These are phyloP conservation scores for Pulveroboletus sp. DNA, from an alignment of 768 basidiomycete species.

Conservation along the genomic window DNA sequence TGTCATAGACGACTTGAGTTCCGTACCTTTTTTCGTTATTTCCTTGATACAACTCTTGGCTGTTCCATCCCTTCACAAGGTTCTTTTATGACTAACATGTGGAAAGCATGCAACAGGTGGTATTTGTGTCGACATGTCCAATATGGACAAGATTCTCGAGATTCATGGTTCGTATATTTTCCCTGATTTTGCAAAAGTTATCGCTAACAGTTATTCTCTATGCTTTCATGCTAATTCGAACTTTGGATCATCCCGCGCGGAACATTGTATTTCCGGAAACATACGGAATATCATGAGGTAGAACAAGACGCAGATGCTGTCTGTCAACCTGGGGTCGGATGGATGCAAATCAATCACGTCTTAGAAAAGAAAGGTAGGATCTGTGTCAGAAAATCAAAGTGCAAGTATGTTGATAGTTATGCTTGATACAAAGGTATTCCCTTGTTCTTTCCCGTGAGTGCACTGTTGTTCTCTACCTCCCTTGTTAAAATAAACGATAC, in stretches of 20 bases:
- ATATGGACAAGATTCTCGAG: constrained; percentile 76
- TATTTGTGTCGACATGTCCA: constrained; percentile 76
- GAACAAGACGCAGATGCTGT: constrained; percentile 71
- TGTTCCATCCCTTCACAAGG: background rate
- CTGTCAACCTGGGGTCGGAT: constrained; percentile 69
- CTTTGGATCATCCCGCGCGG: background rate
- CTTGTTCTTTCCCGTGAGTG: constrained; percentile 76
- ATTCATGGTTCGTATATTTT: constrained; percentile 55
- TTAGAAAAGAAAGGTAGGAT: constrained; percentile 55
- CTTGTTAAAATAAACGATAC: background rate
- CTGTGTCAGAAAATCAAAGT: background rate
- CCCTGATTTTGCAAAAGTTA: background rate
- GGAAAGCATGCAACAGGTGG: constrained; percentile 42
- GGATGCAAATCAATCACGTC: constrained; percentile 71
- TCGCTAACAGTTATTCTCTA: background rate
- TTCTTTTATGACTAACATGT: constrained; percentile 1
- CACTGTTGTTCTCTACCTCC: background rate
- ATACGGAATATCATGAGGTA: constrained; percentile 19
- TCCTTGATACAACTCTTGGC: background rate
- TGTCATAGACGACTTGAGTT: background rate
- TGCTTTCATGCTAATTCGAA: background rate
- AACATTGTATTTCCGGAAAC: background rate
- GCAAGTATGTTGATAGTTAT: background rate
- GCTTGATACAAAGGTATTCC: constrained; percentile 52
- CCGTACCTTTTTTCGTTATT: background rate